Conservation (phyloP, 257 asterid genomes). For the Solanum rostratum region DNA sequence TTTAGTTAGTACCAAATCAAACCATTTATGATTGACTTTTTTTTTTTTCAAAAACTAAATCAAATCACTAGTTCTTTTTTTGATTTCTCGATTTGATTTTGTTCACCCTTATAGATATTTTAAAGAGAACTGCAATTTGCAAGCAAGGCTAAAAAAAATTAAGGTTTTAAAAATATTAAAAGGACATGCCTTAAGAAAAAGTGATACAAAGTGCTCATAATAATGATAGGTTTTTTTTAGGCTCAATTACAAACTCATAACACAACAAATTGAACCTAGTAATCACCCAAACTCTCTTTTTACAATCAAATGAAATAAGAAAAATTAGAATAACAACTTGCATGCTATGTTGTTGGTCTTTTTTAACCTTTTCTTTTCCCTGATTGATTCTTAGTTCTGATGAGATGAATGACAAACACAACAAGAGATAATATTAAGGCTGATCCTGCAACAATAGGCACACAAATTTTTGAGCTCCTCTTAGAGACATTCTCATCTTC, state of each 20-base stretch:
- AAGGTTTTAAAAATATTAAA: background rate
- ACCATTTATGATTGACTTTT: no score
- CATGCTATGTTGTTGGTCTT: background rate
- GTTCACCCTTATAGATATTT: no score
- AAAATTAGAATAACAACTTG: background rate
- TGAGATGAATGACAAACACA: slow-evolving; percentile 46
- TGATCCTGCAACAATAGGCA: slow-evolving; percentile 69
- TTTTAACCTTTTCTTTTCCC: slow-evolving; percentile 29
- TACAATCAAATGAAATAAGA: background rate
- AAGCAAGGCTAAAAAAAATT: background rate
- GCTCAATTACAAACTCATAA: background rate
- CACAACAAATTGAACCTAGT: background rate
- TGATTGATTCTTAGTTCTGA: slow-evolving; percentile 33
- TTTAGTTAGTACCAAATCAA: no score
- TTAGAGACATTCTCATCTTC: slow-evolving; percentile 3
- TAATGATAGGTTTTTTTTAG: background rate
- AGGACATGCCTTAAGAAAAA: background rate
- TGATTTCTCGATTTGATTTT: no score
- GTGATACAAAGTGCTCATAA: background rate
- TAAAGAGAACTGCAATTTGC: background rate
- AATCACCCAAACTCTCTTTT: background rate
- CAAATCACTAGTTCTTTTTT: no score
- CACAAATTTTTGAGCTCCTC: slow-evolving; percentile 31
- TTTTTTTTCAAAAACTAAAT: no score
- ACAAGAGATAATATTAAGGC: slow-evolving; percentile 60